Evolutionary conservation across 208 protist genomes (phyloP).

Genomic region (Baffinella frigidus): DNA sequence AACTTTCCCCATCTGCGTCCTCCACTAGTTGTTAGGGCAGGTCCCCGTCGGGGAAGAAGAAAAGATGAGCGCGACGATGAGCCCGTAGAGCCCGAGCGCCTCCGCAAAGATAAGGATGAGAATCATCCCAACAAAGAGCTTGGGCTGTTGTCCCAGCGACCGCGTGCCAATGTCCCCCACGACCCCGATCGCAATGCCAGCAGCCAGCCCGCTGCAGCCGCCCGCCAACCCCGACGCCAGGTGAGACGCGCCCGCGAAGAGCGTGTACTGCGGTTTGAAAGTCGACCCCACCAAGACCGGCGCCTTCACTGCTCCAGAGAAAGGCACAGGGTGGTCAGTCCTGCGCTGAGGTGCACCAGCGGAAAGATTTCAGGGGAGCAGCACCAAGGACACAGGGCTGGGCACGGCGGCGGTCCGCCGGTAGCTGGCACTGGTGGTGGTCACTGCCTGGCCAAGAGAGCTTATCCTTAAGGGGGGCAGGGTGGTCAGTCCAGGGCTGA

Average conservation of each 20-base stretch:
- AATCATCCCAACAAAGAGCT: conserved; percentile 96
- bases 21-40: too few species aligned
- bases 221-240: conserved; percentile 92
- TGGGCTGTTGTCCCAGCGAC: conserved; percentile 47
- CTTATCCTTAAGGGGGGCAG: too few species aligned
- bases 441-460: too few species aligned
- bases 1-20: too few species aligned
- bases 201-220: conserved; percentile 88
- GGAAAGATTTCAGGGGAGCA: too few species aligned
- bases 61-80: conserved; percentile 96
- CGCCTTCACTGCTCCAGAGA: neutral
- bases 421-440: too few species aligned
- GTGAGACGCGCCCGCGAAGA: conserved; percentile 83
- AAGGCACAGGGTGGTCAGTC: too few species aligned
- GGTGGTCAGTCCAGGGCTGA: too few species aligned
- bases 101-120: conserved; percentile 98
- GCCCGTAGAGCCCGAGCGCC: conserved; percentile 68
- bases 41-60: conserved; percentile 45
- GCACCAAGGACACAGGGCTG: too few species aligned
- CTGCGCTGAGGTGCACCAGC: too few species aligned
- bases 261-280: conserved; percentile 59
- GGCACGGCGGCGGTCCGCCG: too few species aligned
- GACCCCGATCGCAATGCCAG: conserved; percentile 94
- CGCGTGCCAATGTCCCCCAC: conserved; percentile 94
- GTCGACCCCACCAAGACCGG: neutral